Evolutionary conservation across 2,329 filamentous ascomycete genomes (phyloP).

Genomic region (Dryadomyces quercivorus): DNA sequence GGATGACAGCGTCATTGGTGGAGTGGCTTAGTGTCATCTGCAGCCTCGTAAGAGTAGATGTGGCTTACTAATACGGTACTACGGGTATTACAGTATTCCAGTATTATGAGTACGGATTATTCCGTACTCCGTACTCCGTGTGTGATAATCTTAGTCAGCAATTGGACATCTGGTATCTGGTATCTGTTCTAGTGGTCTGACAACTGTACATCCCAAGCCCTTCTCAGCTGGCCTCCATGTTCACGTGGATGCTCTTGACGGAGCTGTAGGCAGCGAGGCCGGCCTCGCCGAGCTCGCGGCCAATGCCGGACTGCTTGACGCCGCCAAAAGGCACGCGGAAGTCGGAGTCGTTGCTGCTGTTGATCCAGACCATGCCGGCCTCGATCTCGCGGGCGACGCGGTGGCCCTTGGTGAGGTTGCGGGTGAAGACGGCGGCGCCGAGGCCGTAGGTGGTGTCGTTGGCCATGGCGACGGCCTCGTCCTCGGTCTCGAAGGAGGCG

Average conservation of each 20-base stretch:
- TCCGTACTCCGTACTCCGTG: no score
- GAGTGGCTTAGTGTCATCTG: no score
- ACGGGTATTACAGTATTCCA: no score
- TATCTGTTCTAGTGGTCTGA: not conserved
- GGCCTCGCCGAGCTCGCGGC: conserved; percentile 23
- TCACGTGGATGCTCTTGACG: conserved; percentile 23
- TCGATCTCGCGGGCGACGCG: conserved; percentile 40
- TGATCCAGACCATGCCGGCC: conserved; percentile 39
- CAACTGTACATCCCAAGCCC: no score
- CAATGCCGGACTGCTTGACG: conserved; percentile 25
- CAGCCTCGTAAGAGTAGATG: not conserved
- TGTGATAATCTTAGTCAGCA: not conserved
- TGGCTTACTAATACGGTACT: no score
- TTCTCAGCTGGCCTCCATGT: conserved; percentile 16
- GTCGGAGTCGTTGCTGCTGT: conserved; percentile 27
- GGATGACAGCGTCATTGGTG: not conserved
- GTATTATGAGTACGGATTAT: no score
- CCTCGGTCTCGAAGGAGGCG: conserved; percentile 22
- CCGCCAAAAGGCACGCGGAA: conserved; percentile 40
- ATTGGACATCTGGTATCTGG: not conserved
- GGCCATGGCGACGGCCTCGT: conserved; percentile 22
- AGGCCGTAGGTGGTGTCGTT: conserved; percentile 43
- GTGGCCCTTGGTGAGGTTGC: conserved; percentile 34
- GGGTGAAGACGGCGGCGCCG: conserved; percentile 44
- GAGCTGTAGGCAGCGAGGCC: conserved; percentile 21